A percentile compares a stretch with the other conserved stretches of the same genome.
These are phyloP conservation scores for Beta macrorhiza DNA, from an alignment of 179 eudicot species.

Conservation along the genomic window DNA sequence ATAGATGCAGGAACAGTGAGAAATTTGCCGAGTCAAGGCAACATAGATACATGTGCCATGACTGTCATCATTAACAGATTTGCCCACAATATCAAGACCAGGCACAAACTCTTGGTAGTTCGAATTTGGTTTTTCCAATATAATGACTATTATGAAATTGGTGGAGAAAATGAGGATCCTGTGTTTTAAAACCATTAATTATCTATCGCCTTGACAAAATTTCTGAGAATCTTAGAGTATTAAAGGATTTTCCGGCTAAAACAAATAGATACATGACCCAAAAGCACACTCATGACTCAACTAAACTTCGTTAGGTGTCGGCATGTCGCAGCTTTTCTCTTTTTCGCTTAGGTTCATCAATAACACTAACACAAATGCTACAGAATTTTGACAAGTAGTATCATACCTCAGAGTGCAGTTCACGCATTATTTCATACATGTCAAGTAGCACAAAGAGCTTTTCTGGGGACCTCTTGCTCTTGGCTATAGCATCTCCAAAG, in stretches of 20 bases:
- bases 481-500: conserved; percentile 96
- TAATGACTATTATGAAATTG: not conserved
- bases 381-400: not conserved
- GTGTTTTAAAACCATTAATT: too few relatives aligned
- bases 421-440: conserved; percentile 99
- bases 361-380: not conserved
- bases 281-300: not conserved
- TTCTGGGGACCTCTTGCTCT: conserved; percentile 96
- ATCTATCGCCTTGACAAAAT: too few relatives aligned
- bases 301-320: not conserved
- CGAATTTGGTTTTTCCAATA: not conserved
- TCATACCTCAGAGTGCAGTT: conserved; percentile 84
- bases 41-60: too few relatives aligned
- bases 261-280: not conserved
- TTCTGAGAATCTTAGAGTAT: not conserved
- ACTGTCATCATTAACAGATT: too few relatives aligned
- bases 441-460: conserved; percentile 91
- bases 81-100: too few relatives aligned
- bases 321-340: not conserved
- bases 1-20: too few relatives aligned
- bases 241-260: not conserved
- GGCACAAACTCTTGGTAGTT: not conserved
- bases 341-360: not conserved
- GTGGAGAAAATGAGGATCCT: not conserved
- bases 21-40: too few relatives aligned